Evolutionary conservation across 441 rosid species (phyloP).

Genomic region (Syzygium malaccense): DNA sequence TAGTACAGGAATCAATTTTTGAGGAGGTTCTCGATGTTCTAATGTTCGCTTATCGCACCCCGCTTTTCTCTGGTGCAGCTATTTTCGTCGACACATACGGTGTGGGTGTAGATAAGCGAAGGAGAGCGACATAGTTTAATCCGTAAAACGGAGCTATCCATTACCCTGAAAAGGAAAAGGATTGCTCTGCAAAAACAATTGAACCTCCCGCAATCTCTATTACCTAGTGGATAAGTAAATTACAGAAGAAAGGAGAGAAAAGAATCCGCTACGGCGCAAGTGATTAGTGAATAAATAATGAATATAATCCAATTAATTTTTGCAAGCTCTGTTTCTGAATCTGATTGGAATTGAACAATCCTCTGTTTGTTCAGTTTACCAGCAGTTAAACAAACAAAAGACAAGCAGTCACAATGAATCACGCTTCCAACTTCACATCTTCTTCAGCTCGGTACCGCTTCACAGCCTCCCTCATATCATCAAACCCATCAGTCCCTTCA

Average conservation of each 20-base stretch:
- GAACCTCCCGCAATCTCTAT: background rate
- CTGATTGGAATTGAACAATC: background rate
- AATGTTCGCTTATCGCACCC: background rate
- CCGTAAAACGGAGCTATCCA: background rate
- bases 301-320: background rate
- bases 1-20: background rate
- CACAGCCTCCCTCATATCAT: constrained; percentile 71
- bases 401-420: background rate
- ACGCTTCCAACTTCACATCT: background rate
- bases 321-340: background rate
- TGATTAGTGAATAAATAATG: background rate
- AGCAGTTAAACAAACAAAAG: background rate
- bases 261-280: background rate
- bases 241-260: background rate
- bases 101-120: background rate
- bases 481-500: constrained; percentile 34
- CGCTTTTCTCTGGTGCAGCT: background rate
- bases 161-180: background rate
- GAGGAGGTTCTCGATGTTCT: background rate
- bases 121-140: background rate
- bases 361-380: background rate
- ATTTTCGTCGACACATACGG: background rate
- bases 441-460: constrained; percentile 23
- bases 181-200: background rate
- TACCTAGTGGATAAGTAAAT: background rate